These are phyloP conservation scores for Stipa capillata DNA, from an alignment of 176 grass and related monocot species.

Conservation along the genomic window DNA sequence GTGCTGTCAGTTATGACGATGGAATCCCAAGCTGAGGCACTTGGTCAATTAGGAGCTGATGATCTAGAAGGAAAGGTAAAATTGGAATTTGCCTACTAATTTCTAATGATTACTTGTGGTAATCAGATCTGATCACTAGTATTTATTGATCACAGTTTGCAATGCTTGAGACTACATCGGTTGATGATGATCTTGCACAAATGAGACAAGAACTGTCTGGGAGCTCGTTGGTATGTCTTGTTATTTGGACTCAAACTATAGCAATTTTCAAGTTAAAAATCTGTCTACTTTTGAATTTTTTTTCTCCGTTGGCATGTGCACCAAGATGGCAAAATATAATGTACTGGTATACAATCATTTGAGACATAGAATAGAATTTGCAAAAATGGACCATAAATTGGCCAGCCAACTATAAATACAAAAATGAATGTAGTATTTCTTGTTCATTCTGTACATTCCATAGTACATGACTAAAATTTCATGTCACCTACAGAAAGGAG, in stretches of 20 bases:
- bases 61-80: constrained; percentile 97
- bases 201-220: constrained; percentile 73
- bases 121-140: constrained; percentile 2
- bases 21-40: constrained; percentile 97
- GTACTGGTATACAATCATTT: background rate
- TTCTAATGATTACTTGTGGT: background rate
- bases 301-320: background rate
- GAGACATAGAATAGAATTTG: background rate
- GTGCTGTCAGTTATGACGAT: constrained; percentile 75
- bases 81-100: background rate
- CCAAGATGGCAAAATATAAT: background rate
- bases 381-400: background rate
- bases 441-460: background rate
- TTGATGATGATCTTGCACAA: constrained; percentile 79
- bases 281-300: background rate
- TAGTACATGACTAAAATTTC: background rate
- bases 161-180: constrained; percentile 72
- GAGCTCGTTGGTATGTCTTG: constrained; percentile 49
- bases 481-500: constrained; percentile 61
- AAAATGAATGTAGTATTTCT: background rate
- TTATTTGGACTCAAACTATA: constrained; percentile 6
- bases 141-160: constrained; percentile 56
- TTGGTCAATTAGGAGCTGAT: constrained; percentile 79
- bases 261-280: background rate
- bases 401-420: background rate